Evolutionary conservation across 169 alveolate species (phyloP).

Genomic region (Cyclospora cayetanensis): DNA sequence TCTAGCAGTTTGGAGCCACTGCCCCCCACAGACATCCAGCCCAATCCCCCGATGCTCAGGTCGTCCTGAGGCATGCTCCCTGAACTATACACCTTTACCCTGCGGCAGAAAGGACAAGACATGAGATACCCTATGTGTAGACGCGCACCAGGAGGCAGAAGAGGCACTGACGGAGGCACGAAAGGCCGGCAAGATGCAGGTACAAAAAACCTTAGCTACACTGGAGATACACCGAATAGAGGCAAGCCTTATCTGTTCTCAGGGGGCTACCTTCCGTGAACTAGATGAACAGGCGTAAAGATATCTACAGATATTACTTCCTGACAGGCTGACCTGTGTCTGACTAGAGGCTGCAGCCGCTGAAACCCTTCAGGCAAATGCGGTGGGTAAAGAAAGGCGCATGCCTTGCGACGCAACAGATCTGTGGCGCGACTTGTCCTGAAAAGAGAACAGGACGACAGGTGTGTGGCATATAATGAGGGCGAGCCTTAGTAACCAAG

Average conservation of each 20-base stretch:
- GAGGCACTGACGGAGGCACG: background rate
- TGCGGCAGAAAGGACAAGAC: background rate
- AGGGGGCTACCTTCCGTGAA: background rate
- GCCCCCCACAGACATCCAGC: conserved; percentile 86
- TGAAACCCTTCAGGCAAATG: conserved; percentile 64
- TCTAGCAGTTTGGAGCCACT: conserved; percentile 81
- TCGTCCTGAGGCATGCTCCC: conserved; percentile 78
- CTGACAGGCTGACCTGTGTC: conserved; percentile 27
- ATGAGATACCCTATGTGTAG: background rate
- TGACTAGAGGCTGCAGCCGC: conserved; percentile 58
- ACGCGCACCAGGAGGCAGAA: background rate
- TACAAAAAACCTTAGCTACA: background rate
- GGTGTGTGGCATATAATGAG: no score
- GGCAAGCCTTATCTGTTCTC: background rate
- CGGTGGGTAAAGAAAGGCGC: conserved; percentile 80
- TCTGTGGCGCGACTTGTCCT: conserved; percentile 74
- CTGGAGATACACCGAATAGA: background rate
- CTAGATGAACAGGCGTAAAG: no score
- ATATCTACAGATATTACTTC: no score
- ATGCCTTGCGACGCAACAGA: conserved; percentile 75
- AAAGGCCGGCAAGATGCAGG: background rate
- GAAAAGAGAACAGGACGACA: no score
- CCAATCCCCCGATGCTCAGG: conserved; percentile 83
- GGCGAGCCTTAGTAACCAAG: no score
- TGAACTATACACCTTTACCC: conserved; percentile 66